A percentile compares a stretch with the other conserved stretches of the same genome.
Conservation (phyloP, 2,329 filamentous ascomycete species). For the Hypoxylon sp. region DNA sequence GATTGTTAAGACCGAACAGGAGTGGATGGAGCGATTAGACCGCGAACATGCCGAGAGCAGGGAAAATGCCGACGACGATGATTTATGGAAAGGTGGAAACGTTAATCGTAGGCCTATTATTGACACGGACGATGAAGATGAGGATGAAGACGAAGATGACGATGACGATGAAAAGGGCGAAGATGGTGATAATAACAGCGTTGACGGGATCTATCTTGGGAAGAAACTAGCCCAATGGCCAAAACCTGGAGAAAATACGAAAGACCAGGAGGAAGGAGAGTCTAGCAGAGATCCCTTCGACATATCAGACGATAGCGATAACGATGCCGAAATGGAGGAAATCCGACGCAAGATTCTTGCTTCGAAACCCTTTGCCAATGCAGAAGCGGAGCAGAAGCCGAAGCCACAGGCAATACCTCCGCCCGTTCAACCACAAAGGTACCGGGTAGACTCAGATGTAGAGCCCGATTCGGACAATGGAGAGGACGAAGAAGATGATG, state of each 20-base stretch:
- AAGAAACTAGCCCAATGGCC: slow-evolving; percentile 63
- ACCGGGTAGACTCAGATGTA: slow-evolving; percentile 74
- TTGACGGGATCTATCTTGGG: slow-evolving; percentile 73
- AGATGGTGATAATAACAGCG: slow-evolving; percentile 61
- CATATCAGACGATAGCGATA: slow-evolving; percentile 84
- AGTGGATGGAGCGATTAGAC: slow-evolving; percentile 92
- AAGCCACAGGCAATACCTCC: slow-evolving; percentile 74
- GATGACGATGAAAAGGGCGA: slow-evolving; percentile 62
- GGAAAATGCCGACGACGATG: slow-evolving; percentile 74
- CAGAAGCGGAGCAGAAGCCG: slow-evolving; percentile 64
- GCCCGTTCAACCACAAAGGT: slow-evolving; percentile 62
- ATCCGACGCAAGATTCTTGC: slow-evolving; percentile 90
- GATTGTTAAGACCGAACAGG: slow-evolving; percentile 86
- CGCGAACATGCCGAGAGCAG: slow-evolving; percentile 88
- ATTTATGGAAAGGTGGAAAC: slow-evolving; percentile 94
- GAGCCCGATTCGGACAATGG: slow-evolving; percentile 80
- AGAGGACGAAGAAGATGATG: slow-evolving; percentile 70
- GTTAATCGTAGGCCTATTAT: slow-evolving; percentile 75
- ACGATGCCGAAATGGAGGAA: slow-evolving; percentile 86
- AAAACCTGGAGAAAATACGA: slow-evolving; percentile 48
- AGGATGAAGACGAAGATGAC: slow-evolving; percentile 63
- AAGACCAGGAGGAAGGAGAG: slow-evolving; percentile 61
- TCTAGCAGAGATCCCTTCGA: slow-evolving; percentile 77
- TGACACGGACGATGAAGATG: slow-evolving; percentile 67
- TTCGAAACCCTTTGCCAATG: slow-evolving; percentile 87